These are phyloP conservation scores for Aspergillus leporis DNA, from an alignment of 495 filamentous ascomycete species.

Conservation along the genomic window DNA sequence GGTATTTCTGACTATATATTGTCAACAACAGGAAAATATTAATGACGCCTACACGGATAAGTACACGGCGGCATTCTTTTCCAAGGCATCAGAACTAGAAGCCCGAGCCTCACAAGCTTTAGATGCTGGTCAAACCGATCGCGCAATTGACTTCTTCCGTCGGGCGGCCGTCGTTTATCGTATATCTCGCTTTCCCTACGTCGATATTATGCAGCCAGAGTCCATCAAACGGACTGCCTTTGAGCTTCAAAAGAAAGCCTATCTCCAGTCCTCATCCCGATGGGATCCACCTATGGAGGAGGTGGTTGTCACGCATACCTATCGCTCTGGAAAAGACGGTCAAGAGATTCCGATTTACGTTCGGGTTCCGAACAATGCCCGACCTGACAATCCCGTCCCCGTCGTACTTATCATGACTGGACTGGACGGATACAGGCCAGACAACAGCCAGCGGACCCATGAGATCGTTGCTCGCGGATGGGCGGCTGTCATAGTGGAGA, in stretches of 20 bases:
- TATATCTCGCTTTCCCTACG: constrained; percentile 74
- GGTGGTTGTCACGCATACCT: constrained; percentile 58
- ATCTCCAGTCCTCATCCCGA: constrained; percentile 56
- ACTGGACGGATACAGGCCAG: constrained; percentile 76
- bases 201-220: constrained; percentile 36
- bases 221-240: constrained; percentile 61
- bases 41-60: constrained; percentile 63
- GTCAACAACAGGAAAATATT: constrained; percentile 45
- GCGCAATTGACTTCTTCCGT: constrained; percentile 63
- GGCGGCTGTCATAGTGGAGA: constrained; percentile 66
- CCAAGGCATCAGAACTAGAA: constrained; percentile 55
- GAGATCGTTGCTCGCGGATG: constrained; percentile 63
- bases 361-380: constrained; percentile 52
- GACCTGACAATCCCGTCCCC: constrained; percentile 47
- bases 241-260: constrained; percentile 65
- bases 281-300: constrained; percentile 60
- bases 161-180: constrained; percentile 71
- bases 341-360: constrained; percentile 63
- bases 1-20: not conserved
- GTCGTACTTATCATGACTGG: constrained; percentile 72
- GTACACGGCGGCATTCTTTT: constrained; percentile 65
- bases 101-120: constrained; percentile 47
- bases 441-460: constrained; percentile 71
- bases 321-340: constrained; percentile 50
- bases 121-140: constrained; percentile 40